Evolutionary conservation across 2,329 filamentous ascomycete genomes (phyloP), one percentile per base, ranked within the genome.

Genomic region (Neurospora sp.): DNA sequence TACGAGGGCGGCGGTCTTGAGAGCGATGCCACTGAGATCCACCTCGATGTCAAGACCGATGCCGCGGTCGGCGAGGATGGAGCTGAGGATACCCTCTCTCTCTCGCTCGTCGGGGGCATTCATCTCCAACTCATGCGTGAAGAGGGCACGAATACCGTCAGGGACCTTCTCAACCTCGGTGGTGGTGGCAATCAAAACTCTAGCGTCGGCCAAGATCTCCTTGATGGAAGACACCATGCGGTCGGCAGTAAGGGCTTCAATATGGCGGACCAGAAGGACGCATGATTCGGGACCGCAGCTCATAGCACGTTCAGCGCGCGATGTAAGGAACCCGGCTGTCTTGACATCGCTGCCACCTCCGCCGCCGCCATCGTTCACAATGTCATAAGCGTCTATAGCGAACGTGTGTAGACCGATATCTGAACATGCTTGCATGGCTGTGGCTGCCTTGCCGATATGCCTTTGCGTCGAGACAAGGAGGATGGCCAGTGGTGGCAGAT

Each of bases 51-150:
- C 92, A 1, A 97, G 82, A n/a, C 88, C 86, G 28, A 97, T 85
- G 2, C 91, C 89, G 37, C 89, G 87, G 70, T 93, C 89, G 40
- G 91, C 87, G 40, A 97, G 87, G 41, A 96, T 92, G 71, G 89
- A 89, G 68, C 87, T 88, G 8, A 99, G 82, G 66, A 98, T 96
- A 2, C 91, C 91, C 81, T 97, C 94, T 81, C 96, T 86, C 80
- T 98, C 95, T 36, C 89, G 89, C 78, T 99, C 96, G 75, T 98
- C 94, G 0, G 96, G 96, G 0, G 96, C 96, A 65, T 85, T 88
- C 87, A 99, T 93, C 77, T 98, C 95, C 57, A 99, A 85, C 79
- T 99, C 96, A 76, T 99, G 95, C 0, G 93, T 97, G 79, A 99
- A 98, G 2, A 98, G 84, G 11, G 93, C 93, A 68, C 96, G 88